phyloP scores from a whole-genome alignment of 768 basidiomycete genomes.

The Neoboletus brunneissimus region DNA sequence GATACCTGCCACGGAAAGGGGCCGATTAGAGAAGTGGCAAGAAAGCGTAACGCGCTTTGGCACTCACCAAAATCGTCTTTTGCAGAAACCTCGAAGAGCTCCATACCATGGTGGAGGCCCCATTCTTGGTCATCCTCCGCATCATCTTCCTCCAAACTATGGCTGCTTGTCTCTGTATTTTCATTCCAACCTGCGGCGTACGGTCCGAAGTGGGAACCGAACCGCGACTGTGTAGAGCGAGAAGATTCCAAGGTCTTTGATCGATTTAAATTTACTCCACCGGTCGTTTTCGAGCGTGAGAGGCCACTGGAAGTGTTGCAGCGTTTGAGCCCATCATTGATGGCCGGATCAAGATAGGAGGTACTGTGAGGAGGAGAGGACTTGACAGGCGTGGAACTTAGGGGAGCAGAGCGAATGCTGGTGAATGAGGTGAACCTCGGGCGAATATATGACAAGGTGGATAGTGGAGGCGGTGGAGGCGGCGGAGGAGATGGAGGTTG shows the following conservation, averaged over 20 bases:
- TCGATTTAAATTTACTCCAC: slow-evolving; percentile 31
- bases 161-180: slow-evolving; percentile 57
- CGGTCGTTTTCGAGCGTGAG: slow-evolving; percentile 50
- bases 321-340: slow-evolving; percentile 51
- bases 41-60: background rate
- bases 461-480: slow-evolving; percentile 60
- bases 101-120: slow-evolving; percentile 81
- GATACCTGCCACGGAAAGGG: slow-evolving; percentile 53
- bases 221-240: slow-evolving; percentile 49
- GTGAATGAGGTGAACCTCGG: slow-evolving; percentile 39
- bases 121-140: slow-evolving; percentile 56
- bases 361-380: slow-evolving; percentile 55
- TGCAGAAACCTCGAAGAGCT: slow-evolving; percentile 87
- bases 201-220: slow-evolving; percentile 54
- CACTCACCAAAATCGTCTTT: slow-evolving; percentile 76
- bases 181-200: slow-evolving; percentile 55
- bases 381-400: slow-evolving; percentile 42
- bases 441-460: slow-evolving; percentile 38
- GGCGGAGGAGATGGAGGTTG: slow-evolving; percentile 63
- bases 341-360: slow-evolving; percentile 61
- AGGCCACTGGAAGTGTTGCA: slow-evolving; percentile 48
- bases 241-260: slow-evolving; percentile 40
- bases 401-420: slow-evolving; percentile 60
- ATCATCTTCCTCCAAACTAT: slow-evolving; percentile 66
- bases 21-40: slow-evolving; percentile 17